Conservation (phyloP, 208 protist species). For the Leishmania major region DNA sequence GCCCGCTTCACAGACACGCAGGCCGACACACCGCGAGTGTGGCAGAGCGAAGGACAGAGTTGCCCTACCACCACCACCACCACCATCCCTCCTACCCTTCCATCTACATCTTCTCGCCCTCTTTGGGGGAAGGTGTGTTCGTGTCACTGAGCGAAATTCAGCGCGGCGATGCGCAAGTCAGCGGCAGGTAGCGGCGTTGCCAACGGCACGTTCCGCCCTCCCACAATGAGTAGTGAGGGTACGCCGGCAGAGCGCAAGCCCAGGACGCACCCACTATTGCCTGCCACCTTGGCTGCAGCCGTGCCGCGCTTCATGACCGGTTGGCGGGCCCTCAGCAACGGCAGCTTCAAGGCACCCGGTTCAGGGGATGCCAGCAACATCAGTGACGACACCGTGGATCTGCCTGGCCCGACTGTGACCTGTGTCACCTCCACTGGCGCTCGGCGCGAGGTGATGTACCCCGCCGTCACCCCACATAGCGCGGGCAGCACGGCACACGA, state of each 20-base stretch:
- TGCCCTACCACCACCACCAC: background rate
- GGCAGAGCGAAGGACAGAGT: background rate
- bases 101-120: background rate
- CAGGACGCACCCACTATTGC: conserved; percentile 17
- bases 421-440: conserved; percentile 25
- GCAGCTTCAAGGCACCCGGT: conserved; percentile 7
- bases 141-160: background rate
- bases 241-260: conserved; percentile 9
- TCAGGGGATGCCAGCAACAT: background rate
- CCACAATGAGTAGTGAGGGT: conserved; percentile 20
- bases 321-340: conserved; percentile 15
- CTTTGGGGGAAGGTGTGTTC: background rate
- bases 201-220: conserved; percentile 42
- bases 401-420: conserved; percentile 19
- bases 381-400: background rate
- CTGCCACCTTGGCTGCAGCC: conserved; percentile 15
- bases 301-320: conserved; percentile 35
- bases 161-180: conserved; percentile 23
- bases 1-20: background rate
- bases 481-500: conserved; percentile 7
- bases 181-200: conserved; percentile 20
- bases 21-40: background rate
- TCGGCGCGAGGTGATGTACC: conserved; percentile 28
- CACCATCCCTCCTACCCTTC: background rate
- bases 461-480: conserved; percentile 7